Conservation (phyloP, 306 rosid species). For the Trifolium subterraneum region DNA sequence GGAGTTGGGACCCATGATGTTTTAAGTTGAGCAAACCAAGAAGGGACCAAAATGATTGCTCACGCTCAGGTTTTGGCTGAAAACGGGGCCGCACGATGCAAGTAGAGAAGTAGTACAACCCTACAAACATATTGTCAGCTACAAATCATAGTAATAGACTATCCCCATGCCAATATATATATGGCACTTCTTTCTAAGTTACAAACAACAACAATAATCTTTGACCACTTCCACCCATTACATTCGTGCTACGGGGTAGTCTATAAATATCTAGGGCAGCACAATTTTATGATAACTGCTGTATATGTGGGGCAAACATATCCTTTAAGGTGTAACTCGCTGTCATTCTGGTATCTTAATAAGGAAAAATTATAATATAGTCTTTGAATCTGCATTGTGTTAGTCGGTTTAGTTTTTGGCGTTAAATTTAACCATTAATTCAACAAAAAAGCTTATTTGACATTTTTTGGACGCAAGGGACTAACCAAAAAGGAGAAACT, state of each 20-base stretch:
- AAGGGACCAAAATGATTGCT: slow-evolving; percentile 59
- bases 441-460: no score
- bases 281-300: neutral
- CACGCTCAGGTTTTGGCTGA: slow-evolving; percentile 52
- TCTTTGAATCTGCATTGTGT: no score
- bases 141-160: slow-evolving; percentile 37
- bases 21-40: slow-evolving; percentile 52
- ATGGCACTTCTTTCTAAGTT: slow-evolving; percentile 44
- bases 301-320: no score
- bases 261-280: neutral
- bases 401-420: no score
- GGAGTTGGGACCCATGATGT: slow-evolving; percentile 11
- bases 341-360: no score
- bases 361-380: no score
- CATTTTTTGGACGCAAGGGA: no score
- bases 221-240: slow-evolving; percentile 45
- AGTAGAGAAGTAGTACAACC: neutral
- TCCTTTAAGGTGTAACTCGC: no score
- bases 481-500: no score
- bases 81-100: slow-evolving; percentile 48
- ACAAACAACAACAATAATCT: slow-evolving; percentile 38
- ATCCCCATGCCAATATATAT: slow-evolving; percentile 13
- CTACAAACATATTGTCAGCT: slow-evolving; percentile 34
- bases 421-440: no score
- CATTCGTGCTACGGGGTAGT: neutral